phyloP scores from a whole-genome alignment of 1,139 yeast genomes.

The Saccharomyces hybrid region DNA sequence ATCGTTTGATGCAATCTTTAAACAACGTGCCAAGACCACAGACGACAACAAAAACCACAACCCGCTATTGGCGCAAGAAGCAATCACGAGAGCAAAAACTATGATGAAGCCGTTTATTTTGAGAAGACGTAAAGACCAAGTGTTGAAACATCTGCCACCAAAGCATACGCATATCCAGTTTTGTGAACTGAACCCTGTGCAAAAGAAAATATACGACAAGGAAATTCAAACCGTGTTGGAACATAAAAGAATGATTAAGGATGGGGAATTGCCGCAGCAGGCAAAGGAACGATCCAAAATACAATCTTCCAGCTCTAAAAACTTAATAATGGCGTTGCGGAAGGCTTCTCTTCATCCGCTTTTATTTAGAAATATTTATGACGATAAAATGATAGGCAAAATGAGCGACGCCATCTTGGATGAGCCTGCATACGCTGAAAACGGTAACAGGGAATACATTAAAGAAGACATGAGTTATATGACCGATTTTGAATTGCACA shows the following conservation, averaged over 20 bases:
- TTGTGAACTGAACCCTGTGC: slow-evolving; percentile 57
- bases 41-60: slow-evolving; percentile 48
- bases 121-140: slow-evolving; percentile 88
- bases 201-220: slow-evolving; percentile 51
- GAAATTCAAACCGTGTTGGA: slow-evolving; percentile 49
- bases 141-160: slow-evolving; percentile 76
- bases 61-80: slow-evolving; percentile 82
- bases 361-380: slow-evolving; percentile 54
- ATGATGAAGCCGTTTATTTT: slow-evolving; percentile 98
- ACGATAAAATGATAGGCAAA: slow-evolving; percentile 43
- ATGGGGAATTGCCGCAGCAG: slow-evolving; percentile 35
- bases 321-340: slow-evolving; percentile 61
- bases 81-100: slow-evolving; percentile 85
- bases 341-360: slow-evolving; percentile 74
- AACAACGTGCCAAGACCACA: slow-evolving; percentile 70
- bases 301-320: slow-evolving; percentile 38
- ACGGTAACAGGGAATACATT: slow-evolving; percentile 68
- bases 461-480: slow-evolving; percentile 94
- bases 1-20: slow-evolving; percentile 73
- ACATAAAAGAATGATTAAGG: slow-evolving; percentile 40
- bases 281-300: slow-evolving; percentile 24
- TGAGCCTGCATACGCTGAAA: slow-evolving; percentile 65
- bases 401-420: slow-evolving; percentile 77
- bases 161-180: slow-evolving; percentile 57
- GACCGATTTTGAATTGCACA: slow-evolving; percentile 84